phyloP scores from a whole-genome alignment of 2,329 filamentous ascomycete genomes.

The Elsinoe perseae region DNA sequence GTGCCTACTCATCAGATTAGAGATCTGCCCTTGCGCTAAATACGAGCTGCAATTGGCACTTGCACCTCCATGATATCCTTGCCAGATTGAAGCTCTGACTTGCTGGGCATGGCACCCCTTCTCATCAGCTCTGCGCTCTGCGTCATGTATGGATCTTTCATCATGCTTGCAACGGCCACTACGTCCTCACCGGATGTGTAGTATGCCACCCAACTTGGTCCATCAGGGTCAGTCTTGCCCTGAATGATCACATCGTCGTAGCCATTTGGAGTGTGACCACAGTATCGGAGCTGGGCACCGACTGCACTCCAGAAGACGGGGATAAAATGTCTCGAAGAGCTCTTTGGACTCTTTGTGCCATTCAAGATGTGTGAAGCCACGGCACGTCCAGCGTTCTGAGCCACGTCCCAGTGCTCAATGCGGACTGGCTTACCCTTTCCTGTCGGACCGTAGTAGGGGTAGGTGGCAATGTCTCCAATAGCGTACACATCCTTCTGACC shows the following conservation, averaged over 20 bases:
- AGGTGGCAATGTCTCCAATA: slow-evolving; percentile 89
- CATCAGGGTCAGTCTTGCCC: slow-evolving; percentile 58
- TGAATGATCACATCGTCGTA: slow-evolving; percentile 80
- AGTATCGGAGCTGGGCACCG: slow-evolving; percentile 83
- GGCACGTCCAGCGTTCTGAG: slow-evolving; percentile 79
- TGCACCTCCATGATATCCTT: slow-evolving; percentile 40
- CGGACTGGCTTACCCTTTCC: slow-evolving; percentile 64
- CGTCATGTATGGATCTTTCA: slow-evolving; percentile 75
- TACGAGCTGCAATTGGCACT: slow-evolving; percentile 40
- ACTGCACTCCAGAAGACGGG: slow-evolving; percentile 97
- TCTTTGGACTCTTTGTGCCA: slow-evolving; percentile 45
- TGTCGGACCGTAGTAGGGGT: slow-evolving; percentile 86
- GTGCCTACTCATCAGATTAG: background rate
- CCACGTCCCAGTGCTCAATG: slow-evolving; percentile 98
- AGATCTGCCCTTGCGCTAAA: slow-evolving; percentile 24
- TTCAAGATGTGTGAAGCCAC: slow-evolving; percentile 71
- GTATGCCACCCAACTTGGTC: slow-evolving; percentile 75
- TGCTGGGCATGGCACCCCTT: slow-evolving; percentile 70
- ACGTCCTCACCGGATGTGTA: slow-evolving; percentile 81
- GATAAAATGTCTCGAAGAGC: slow-evolving; percentile 58
- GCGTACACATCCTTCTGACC: slow-evolving; percentile 81
- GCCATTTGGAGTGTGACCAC: slow-evolving; percentile 73
- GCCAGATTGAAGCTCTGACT: slow-evolving; percentile 64
- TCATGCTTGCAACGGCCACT: slow-evolving; percentile 86
- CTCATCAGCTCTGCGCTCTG: slow-evolving; percentile 82